phyloP scores from a whole-genome alignment of 306 rosid species.

The Lupinus albus region DNA sequence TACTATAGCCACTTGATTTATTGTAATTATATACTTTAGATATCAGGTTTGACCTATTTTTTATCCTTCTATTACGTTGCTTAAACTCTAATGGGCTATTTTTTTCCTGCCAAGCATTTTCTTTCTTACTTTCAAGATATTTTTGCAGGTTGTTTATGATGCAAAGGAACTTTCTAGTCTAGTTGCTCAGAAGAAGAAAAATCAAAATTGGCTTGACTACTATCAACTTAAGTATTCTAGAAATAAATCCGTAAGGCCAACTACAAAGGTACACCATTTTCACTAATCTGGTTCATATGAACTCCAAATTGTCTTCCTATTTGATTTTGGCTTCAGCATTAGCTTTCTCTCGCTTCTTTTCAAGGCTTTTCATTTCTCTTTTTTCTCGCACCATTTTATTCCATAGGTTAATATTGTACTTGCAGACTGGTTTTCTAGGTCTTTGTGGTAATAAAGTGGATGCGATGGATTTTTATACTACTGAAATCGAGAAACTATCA shows the following conservation, averaged over 20 bases:
- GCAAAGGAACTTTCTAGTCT: slow-evolving; percentile 78
- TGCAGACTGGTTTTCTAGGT: slow-evolving; percentile 94
- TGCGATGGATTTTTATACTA: slow-evolving; percentile 69
- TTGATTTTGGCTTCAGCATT: slow-evolving; percentile 14
- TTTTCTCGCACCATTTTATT: slow-evolving; percentile 21
- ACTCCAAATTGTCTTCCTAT: slow-evolving; percentile 17
- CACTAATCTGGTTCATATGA: slow-evolving; percentile 22
- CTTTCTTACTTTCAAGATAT: slow-evolving; percentile 28
- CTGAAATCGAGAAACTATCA: slow-evolving; percentile 59
- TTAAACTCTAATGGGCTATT: slow-evolving; percentile 12
- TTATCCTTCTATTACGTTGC: background rate
- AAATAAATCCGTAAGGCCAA: slow-evolving; percentile 63
- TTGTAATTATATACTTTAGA: background rate
- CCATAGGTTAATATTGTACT: slow-evolving; percentile 37
- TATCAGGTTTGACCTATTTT: slow-evolving; percentile 1
- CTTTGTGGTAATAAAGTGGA: slow-evolving; percentile 75
- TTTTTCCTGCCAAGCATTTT: slow-evolving; percentile 13
- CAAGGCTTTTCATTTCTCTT: background rate
- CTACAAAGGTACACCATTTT: slow-evolving; percentile 59
- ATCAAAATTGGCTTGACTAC: slow-evolving; percentile 89
- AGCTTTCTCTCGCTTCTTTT: slow-evolving; percentile 14
- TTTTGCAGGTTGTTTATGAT: slow-evolving; percentile 76
- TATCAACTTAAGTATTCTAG: slow-evolving; percentile 78
- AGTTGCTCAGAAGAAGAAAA: slow-evolving; percentile 75
- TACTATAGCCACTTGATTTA: background rate